Evolutionary conservation across 352 stramenopile genomes (phyloP).

Genomic region (Saprolegnia parasitica): DNA sequence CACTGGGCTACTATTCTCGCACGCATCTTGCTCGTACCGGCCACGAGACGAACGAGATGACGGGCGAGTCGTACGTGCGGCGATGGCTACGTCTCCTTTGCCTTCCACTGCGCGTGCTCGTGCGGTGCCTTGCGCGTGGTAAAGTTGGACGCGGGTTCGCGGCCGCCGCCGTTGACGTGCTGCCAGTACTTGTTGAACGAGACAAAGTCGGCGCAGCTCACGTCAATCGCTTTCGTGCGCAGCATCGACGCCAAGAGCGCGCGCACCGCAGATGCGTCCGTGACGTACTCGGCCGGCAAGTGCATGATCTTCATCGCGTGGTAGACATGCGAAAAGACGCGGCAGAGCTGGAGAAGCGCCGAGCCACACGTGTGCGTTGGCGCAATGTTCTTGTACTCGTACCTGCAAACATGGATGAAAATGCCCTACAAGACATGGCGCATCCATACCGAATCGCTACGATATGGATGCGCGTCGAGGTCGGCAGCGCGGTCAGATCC

Average conservation of each 20-base stretch:
- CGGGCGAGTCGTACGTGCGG: too few relatives aligned
- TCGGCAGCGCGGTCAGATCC: constrained; percentile 46
- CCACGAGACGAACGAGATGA: too few relatives aligned
- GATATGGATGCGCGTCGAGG: constrained; percentile 56
- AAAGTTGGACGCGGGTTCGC: constrained; percentile 62
- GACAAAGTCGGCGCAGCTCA: constrained; percentile 62
- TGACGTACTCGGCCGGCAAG: constrained; percentile 56
- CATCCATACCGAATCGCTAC: constrained; percentile 49
- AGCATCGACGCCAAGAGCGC: constrained; percentile 70
- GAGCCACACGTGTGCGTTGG: constrained; percentile 62
- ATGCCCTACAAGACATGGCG: not conserved
- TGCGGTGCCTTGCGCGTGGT: constrained; percentile 80
- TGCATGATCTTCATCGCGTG: constrained; percentile 59
- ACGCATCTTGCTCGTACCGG: too few relatives aligned
- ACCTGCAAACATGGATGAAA: constrained; percentile 29
- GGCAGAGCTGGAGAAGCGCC: constrained; percentile 58
- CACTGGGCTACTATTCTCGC: too few relatives aligned
- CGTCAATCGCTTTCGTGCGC: constrained; percentile 66
- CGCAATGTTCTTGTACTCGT: constrained; percentile 68
- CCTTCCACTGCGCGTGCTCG: constrained; percentile 76
- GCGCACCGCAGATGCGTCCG: constrained; percentile 42
- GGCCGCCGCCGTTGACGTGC: constrained; percentile 64
- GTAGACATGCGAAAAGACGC: constrained; percentile 60
- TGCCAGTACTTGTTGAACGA: constrained; percentile 83
- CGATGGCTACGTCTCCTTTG: constrained; percentile 33